Percentiles rank a stretch among this genome's conserved stretches.
Evolutionary conservation across 345 rosid species (phyloP).

Genomic region (Dovyalis caffra): DNA sequence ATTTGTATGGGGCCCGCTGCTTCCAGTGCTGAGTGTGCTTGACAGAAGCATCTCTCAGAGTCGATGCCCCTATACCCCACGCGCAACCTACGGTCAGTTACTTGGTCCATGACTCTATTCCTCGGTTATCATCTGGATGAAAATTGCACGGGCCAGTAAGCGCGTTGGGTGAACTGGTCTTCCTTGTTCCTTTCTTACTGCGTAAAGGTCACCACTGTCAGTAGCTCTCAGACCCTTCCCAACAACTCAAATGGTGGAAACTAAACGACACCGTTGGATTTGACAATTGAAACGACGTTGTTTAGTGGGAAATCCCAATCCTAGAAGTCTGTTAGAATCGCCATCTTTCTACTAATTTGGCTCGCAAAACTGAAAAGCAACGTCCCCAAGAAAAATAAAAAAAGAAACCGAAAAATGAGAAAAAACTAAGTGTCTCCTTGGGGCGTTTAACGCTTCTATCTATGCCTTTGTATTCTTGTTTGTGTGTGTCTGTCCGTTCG

Average conservation of each 20-base stretch:
- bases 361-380: constrained; percentile 16
- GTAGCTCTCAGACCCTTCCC: constrained; percentile 24
- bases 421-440: background rate
- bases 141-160: constrained; percentile 19
- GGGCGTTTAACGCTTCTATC: background rate
- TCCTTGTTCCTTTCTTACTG: constrained; percentile 17
- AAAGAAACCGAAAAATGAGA: background rate
- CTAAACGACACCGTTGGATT: background rate
- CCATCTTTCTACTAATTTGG: constrained; percentile 10
- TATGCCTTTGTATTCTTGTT: background rate
- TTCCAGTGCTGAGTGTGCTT: constrained; percentile 23
- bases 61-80: constrained; percentile 25
- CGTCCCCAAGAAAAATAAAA: background rate
- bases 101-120: background rate
- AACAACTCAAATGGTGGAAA: background rate
- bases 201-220: constrained; percentile 41
- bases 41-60: constrained; percentile 40
- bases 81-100: constrained; percentile 3
- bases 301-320: background rate
- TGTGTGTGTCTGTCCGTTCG: background rate
- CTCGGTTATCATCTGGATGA: background rate
- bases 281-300: constrained; percentile 33
- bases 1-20: constrained; percentile 45
- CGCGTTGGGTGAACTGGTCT: constrained; percentile 16
- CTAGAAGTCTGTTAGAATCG: constrained; percentile 24